phyloP scores from a whole-genome alignment of 2,329 filamentous ascomycete species.

The Fusarium sp. region DNA sequence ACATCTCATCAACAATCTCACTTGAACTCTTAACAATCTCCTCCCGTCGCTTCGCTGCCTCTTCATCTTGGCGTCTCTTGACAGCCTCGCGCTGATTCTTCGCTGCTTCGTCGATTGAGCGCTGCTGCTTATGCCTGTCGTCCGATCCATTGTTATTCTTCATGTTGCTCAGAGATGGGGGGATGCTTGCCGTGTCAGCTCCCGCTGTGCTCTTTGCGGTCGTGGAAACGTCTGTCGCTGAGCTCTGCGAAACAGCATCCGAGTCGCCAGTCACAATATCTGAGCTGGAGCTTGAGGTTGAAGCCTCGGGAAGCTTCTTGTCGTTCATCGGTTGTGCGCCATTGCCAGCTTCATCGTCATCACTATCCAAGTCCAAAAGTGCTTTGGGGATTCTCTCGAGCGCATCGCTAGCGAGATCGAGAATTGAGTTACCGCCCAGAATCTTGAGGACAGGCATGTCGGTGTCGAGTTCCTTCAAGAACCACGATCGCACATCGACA shows the following conservation, averaged over 20 bases:
- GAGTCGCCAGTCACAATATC: conserved; percentile 3
- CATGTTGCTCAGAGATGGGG: background rate
- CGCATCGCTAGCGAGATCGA: conserved; percentile 9
- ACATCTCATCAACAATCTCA: conserved; percentile 10
- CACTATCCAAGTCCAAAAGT: background rate
- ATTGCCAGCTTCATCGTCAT: background rate
- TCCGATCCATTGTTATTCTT: background rate
- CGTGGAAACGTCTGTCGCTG: conserved; percentile 5
- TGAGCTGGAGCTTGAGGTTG: conserved; percentile 1
- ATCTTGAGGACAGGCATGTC: conserved; percentile 62
- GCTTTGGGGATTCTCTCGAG: conserved; percentile 1
- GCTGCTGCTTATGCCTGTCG: conserved; percentile 1
- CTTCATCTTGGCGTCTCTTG: background rate
- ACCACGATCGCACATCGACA: conserved; percentile 62
- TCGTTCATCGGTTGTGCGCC: background rate
- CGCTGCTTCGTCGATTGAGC: background rate
- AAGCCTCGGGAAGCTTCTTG: background rate
- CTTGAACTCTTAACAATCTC: background rate
- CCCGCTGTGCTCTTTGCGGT: conserved; percentile 6
- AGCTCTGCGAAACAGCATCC: conserved; percentile 2
- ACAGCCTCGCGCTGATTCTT: background rate
- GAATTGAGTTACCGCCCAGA: conserved; percentile 31
- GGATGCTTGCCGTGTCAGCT: conserved; percentile 7
- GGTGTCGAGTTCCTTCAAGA: conserved; percentile 56
- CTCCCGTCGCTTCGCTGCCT: background rate